These are phyloP conservation scores for Boletus rubescentipes DNA, from an alignment of 768 basidiomycete genomes.

Conservation along the genomic window DNA sequence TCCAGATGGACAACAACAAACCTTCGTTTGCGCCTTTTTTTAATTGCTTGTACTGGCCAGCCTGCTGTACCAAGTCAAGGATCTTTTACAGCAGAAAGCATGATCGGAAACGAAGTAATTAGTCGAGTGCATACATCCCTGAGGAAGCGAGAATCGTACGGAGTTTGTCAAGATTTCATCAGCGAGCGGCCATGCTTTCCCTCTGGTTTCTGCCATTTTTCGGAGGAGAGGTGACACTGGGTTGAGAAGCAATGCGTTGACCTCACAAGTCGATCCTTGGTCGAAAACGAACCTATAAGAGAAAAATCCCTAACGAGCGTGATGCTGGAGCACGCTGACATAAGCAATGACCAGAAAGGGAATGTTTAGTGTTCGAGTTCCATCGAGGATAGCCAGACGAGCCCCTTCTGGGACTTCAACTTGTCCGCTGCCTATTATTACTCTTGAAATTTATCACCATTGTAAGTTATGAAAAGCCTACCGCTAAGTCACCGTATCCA, in stretches of 20 bases:
- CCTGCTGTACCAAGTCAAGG: conserved; percentile 93
- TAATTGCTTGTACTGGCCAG: conserved; percentile 94
- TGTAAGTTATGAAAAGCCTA: too few relatives aligned
- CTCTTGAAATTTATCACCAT: too few relatives aligned
- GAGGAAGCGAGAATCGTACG: conserved; percentile 43
- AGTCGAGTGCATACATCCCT: background rate
- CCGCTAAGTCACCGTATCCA: too few relatives aligned
- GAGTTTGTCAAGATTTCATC: conserved; percentile 86
- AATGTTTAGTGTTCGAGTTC: conserved; percentile 4
- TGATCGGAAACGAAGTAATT: background rate
- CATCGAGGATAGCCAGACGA: too few relatives aligned
- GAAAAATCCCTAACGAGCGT: background rate
- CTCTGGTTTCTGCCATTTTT: conserved; percentile 63
- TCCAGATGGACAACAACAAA: conserved; percentile 33
- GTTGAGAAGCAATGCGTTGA: conserved; percentile 37
- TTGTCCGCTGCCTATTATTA: too few relatives aligned
- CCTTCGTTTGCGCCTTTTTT: conserved; percentile 99
- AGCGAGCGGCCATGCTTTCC: conserved; percentile 89
- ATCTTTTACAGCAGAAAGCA: conserved; percentile 52
- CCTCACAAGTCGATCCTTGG: conserved; percentile 92
- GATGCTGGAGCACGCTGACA: conserved; percentile 4
- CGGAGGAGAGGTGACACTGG: conserved; percentile 1
- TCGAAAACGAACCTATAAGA: conserved; percentile 35
- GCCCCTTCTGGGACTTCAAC: too few relatives aligned
- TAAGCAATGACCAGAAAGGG: conserved; percentile 11